Evolutionary conservation across 139 green algal genomes (phyloP).

Genomic region (Eudorina sp.): DNA sequence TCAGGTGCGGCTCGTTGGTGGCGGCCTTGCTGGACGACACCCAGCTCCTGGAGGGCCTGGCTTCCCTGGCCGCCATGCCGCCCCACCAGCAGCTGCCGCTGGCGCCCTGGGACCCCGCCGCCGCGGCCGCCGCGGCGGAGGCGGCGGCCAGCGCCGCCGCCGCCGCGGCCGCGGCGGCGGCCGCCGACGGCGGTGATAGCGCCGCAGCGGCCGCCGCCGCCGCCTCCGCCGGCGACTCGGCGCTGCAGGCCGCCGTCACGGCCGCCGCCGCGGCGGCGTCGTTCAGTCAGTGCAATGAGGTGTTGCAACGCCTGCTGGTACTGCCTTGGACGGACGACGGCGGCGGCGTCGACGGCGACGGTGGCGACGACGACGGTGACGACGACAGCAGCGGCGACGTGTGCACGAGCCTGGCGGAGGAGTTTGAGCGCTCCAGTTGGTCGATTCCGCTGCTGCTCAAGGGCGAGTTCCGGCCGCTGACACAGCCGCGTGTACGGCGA

Average conservation of each 20-base stretch:
- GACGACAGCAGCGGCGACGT: no score
- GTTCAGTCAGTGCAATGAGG: slow-evolving; percentile 30
- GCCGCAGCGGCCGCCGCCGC: neutral
- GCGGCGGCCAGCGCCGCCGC: neutral
- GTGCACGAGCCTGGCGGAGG: neutral
- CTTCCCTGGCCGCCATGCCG: neutral
- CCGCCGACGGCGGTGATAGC: neutral
- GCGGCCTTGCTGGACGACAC: neutral
- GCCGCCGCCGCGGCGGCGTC: neutral
- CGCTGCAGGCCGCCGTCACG: neutral
- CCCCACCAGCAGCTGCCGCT: neutral
- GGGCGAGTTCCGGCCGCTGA: slow-evolving; percentile 15
- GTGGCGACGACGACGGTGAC: neutral
- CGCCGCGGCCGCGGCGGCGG: neutral
- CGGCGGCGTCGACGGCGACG: neutral
- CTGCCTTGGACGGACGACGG: neutral
- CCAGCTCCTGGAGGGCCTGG: slow-evolving; percentile 5
- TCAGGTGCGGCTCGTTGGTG: slow-evolving; percentile 6
- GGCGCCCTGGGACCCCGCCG: neutral
- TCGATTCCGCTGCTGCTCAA: neutral
- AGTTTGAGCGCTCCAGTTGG: slow-evolving; percentile 32
- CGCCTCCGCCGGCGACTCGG: neutral
- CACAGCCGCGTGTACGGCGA: slow-evolving; percentile 14
- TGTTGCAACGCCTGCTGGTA: slow-evolving; percentile 26
- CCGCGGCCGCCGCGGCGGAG: neutral